Base-by-base conservation (phyloP, 2,329 filamentous ascomycete species). In the Fusarium sp. region DNA sequence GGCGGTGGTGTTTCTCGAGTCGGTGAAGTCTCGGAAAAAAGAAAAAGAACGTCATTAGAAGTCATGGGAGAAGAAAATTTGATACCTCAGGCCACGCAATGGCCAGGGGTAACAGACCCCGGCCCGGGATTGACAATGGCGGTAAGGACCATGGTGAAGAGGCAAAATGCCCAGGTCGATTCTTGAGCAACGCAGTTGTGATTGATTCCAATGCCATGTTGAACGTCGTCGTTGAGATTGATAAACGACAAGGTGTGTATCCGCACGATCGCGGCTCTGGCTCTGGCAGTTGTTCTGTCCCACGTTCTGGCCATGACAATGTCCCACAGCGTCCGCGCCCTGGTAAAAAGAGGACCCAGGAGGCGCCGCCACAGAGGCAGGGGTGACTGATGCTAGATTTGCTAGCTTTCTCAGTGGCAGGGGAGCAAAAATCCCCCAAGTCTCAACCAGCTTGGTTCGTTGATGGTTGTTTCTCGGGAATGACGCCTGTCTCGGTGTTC, bases 401-500 rank as follows among this genome's bases (percentile, higher is more conserved):
- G 42, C 23, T 64, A 56, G 53, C 50, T 69, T 46, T 59, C 42
- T 49, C 29, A 62, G 50, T 38, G 36, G 57, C 50, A 53, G 42
- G 62, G 65, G 64, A 34, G 33, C n/a, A 31, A 62, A 20, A 51
- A 58, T 58, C 49, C 20, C 53, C 63, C 59, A 64, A 60, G 33
- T 68, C 40, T 60, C 50, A 66, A 66, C 69, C 69, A 69, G 61
- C 58, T 49, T 53, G 56, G 44, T 53, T 69, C 44, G 56, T 40
- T 53, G 50, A 49, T 62, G 62, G 61, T 61, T 69, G 62, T 71
- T 68, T 65, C 36, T 64, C 73, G 73, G 71, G 69, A 74, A 74
- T 74, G 69, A 74, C 68, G 60, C 69, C 55, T 71, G 71, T 62
- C 71, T 74, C 73, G 73, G 73, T 75, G 73, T 74, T 74, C 58